Evolutionary conservation across 768 basidiomycete genomes (phyloP).

Genomic region (Daedalea quercina): DNA sequence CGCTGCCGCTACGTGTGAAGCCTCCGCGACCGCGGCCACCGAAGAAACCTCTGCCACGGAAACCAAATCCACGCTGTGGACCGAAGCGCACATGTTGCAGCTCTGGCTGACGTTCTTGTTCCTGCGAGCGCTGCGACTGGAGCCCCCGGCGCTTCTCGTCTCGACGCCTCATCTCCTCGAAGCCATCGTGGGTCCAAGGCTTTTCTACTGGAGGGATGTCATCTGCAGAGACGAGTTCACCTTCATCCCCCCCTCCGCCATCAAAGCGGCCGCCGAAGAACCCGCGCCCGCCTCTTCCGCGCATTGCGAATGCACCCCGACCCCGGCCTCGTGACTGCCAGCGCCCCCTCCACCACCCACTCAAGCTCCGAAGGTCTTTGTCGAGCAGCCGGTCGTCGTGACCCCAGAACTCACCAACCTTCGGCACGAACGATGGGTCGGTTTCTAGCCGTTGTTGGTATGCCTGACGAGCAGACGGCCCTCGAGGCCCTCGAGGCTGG

Average conservation of each 20-base stretch:
- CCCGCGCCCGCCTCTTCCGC: slow-evolving; percentile 56
- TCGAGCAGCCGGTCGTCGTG: slow-evolving; percentile 89
- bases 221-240: slow-evolving; percentile 18
- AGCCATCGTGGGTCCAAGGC: slow-evolving; percentile 82
- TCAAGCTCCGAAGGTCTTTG: slow-evolving; percentile 74
- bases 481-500: slow-evolving; percentile 34
- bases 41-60: slow-evolving; percentile 18
- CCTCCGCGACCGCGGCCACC: slow-evolving; percentile 28
- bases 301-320: slow-evolving; percentile 37
- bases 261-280: slow-evolving; percentile 22
- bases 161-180: slow-evolving; percentile 76
- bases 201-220: slow-evolving; percentile 55
- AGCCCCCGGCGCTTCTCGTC: slow-evolving; percentile 47
- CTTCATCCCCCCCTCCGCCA: slow-evolving; percentile 12
- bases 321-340: slow-evolving; percentile 69
- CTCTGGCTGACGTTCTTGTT: slow-evolving; percentile 25
- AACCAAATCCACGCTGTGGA: slow-evolving; percentile 27
- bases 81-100: slow-evolving; percentile 28
- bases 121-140: slow-evolving; percentile 29
- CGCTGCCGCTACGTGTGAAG: slow-evolving; percentile 24
- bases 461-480: slow-evolving; percentile 71
- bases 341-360: slow-evolving; percentile 82
- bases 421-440: slow-evolving; percentile 87
- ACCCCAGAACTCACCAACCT: slow-evolving; percentile 90
- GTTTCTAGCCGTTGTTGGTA: slow-evolving; percentile 77